phyloP scores from a whole-genome alignment of 768 basidiomycete species.

The Boletus rex-veris region DNA sequence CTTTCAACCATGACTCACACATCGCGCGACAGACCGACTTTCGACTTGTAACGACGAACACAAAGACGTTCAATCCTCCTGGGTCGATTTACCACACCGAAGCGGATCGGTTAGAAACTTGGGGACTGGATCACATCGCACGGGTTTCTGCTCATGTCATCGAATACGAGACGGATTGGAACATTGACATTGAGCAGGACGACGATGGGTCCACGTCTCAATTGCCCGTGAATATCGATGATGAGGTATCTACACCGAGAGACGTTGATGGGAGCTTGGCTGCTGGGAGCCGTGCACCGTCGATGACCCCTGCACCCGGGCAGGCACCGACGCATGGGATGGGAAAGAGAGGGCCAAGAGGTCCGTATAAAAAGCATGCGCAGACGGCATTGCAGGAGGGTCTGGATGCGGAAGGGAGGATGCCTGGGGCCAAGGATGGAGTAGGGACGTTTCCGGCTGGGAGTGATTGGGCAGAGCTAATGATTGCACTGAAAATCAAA shows the following conservation, averaged over 20 bases:
- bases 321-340: conserved; percentile 1
- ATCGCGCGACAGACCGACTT: conserved; percentile 52
- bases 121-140: conserved; percentile 70
- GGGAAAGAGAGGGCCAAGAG: conserved; percentile 45
- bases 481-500: conserved; percentile 73
- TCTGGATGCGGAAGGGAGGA: conserved; percentile 65
- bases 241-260: conserved; percentile 41
- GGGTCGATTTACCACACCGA: conserved; percentile 72
- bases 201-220: conserved; percentile 34
- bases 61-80: conserved; percentile 73
- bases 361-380: conserved; percentile 51
- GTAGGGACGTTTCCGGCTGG: conserved; percentile 68
- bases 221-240: conserved; percentile 33
- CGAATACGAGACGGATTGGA: conserved; percentile 82
- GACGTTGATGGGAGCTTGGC: conserved; percentile 43
- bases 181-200: conserved; percentile 72
- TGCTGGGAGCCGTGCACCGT: conserved; percentile 46
- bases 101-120: conserved; percentile 66
- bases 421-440: conserved; percentile 77
- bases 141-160: conserved; percentile 71
- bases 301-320: conserved; percentile 36
- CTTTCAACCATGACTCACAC: neutral
- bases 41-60: conserved; percentile 67
- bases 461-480: conserved; percentile 67
- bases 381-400: conserved; percentile 41